Percentiles rank a stretch among this genome's conserved stretches.
These are phyloP conservation scores for Lagenaria siceraria DNA, from an alignment of 306 rosid genomes.

Conservation along the genomic window DNA sequence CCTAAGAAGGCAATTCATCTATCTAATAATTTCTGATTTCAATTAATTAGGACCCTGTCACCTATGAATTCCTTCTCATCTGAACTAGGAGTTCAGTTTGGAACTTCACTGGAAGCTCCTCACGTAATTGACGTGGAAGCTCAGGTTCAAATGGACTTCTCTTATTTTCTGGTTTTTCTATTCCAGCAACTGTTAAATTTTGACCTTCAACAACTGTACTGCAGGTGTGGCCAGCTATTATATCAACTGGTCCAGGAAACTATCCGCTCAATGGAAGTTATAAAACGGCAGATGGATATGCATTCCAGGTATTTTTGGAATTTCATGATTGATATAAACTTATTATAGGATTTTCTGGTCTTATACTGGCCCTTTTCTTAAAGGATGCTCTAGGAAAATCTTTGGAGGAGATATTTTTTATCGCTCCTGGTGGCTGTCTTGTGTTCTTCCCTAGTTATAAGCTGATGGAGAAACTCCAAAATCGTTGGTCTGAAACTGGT, in stretches of 20 bases:
- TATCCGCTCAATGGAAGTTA: slow-evolving; percentile 84
- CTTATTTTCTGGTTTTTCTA: slow-evolving; percentile 11
- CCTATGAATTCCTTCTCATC: slow-evolving; percentile 87
- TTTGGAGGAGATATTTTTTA: slow-evolving; percentile 70
- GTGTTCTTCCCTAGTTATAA: slow-evolving; percentile 95
- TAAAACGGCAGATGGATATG: slow-evolving; percentile 76
- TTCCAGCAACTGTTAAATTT: slow-evolving; percentile 17
- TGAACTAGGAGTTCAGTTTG: slow-evolving; percentile 87
- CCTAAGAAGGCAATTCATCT: not conserved
- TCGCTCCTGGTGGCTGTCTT: slow-evolving; percentile 85
- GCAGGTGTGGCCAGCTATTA: slow-evolving; percentile 87
- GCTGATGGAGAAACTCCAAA: slow-evolving; percentile 73
- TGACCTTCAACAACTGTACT: slow-evolving; percentile 18
- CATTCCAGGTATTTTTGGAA: slow-evolving; percentile 58
- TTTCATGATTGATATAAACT: not conserved
- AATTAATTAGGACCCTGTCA: slow-evolving; percentile 65
- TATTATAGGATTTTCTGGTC: slow-evolving; percentile 1
- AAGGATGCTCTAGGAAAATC: slow-evolving; percentile 91
- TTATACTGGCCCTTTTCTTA: slow-evolving; percentile 17
- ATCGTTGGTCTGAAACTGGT: slow-evolving; percentile 87
- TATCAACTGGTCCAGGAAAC: slow-evolving; percentile 70
- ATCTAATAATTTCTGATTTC: slow-evolving; percentile 3
- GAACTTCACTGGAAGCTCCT: slow-evolving; percentile 83
- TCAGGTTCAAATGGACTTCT: slow-evolving; percentile 42
- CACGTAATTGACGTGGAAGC: slow-evolving; percentile 79